Percentiles rank a stretch among this genome's conserved stretches.
phyloP scores from a whole-genome alignment of 2,329 filamentous ascomycete species.

The Ceratocystis harringtonii region DNA sequence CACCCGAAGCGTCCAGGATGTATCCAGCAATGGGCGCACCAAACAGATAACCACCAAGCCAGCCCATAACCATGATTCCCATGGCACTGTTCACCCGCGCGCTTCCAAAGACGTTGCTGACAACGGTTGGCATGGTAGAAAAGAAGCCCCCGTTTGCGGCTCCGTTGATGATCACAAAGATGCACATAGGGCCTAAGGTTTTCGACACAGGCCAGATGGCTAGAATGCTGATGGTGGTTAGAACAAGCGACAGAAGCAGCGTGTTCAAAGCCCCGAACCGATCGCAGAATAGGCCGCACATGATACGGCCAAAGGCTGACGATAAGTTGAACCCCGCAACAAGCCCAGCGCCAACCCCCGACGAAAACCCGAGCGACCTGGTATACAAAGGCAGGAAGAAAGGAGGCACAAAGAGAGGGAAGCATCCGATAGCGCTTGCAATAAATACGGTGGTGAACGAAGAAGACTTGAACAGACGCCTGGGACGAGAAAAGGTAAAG shows the following conservation, averaged over 20 bases:
- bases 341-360: constrained; percentile 38
- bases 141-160: constrained; percentile 49
- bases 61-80: constrained; percentile 47
- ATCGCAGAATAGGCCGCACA: constrained; percentile 40
- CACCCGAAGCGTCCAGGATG: constrained; percentile 40
- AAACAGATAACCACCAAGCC: constrained; percentile 46
- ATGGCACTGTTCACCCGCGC: constrained; percentile 40
- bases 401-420: constrained; percentile 44
- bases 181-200: constrained; percentile 36
- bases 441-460: constrained; percentile 39
- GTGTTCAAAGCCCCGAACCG: constrained; percentile 40
- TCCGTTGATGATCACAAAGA: constrained; percentile 46
- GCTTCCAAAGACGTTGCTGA: constrained; percentile 43
- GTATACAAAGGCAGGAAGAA: constrained; percentile 46
- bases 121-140: constrained; percentile 46
- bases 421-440: constrained; percentile 40
- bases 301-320: constrained; percentile 42
- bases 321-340: constrained; percentile 47
- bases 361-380: constrained; percentile 37
- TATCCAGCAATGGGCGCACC: constrained; percentile 46
- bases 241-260: constrained; percentile 33
- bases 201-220: constrained; percentile 45
- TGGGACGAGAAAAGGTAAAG: constrained; percentile 17
- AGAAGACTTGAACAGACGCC: constrained; percentile 36
- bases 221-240: constrained; percentile 43